Conservation (phyloP, 2,329 filamentous ascomycete species). For the Gaeumannomyces sp. region DNA sequence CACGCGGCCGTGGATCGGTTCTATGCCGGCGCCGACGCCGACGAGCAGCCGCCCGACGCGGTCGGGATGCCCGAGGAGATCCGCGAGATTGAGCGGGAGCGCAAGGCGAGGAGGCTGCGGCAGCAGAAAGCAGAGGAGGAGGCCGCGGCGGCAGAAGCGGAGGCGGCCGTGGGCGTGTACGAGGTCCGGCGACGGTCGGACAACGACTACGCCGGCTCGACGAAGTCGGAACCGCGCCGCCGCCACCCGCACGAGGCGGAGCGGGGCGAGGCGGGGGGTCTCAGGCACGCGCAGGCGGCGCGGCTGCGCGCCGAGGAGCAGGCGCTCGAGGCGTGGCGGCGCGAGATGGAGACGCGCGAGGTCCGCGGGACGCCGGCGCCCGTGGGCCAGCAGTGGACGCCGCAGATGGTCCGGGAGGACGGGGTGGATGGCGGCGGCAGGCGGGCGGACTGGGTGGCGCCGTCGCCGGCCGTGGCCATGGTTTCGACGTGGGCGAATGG, state of each 20-base stretch:
- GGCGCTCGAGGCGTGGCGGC: not conserved
- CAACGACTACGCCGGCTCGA: not conserved
- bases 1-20: conserved; percentile 12
- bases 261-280: not conserved
- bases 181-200: conserved; percentile 9
- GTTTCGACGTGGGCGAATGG: not conserved
- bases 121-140: conserved; percentile 12
- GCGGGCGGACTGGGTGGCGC: not conserved
- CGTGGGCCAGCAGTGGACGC: not conserved
- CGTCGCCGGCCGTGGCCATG: conserved; percentile 1
- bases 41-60: conserved; percentile 13
- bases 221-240: not conserved
- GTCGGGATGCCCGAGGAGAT: conserved; percentile 16
- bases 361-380: not conserved
- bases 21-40: conserved; percentile 11
- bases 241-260: too few relatives aligned
- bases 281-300: not conserved
- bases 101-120: conserved; percentile 12
- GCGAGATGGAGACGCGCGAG: not conserved
- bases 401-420: conserved; percentile 2
- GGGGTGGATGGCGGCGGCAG: not conserved
- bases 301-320: not conserved
- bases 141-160: conserved; percentile 11
- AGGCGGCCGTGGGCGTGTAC: conserved; percentile 11
- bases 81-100: conserved; percentile 13